Evolutionary conservation across 2,329 filamentous ascomycete species (phyloP), one percentile per base, ranked within the genome.

Genomic region (Gremmenia infestans): DNA sequence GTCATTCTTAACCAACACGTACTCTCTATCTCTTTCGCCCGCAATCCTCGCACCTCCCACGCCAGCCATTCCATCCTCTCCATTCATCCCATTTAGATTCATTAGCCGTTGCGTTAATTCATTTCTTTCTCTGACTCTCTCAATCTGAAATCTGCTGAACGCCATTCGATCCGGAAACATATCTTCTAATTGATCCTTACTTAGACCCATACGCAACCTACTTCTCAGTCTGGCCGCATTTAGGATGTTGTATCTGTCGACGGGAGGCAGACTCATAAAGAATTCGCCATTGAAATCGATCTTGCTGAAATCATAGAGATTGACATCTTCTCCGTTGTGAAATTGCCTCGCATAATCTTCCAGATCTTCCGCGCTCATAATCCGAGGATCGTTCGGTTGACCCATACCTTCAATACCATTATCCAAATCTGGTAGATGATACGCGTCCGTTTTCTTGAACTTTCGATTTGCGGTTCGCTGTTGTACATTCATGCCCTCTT

Each of bases 121-220:
- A 67, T 99, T 99, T 50, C 95, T 81, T 73, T 99, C 93, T 63
- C 81, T 84, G 11, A 97, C 95, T 56, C 94, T 80, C 69, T 97
- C 94, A 56, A 99, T 96, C 72, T 99, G 94, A 68, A 99, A 99
- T 59, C 81, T 87, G 1, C 92, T 97, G 68, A 99, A 99, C 0
- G 88, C 94, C 91, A 99, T 97, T 25, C 94, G 85, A 70, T 99
- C 88, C 0, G 94, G 93, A 70, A 99, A 99, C 94, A 99, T 99
- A 47, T 80, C 83, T 63, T 97, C 92, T 14, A 99, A 74, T 72
- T 99, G 94, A 62, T 99, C 93, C 72, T 97, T 97, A 55, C 90
- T 96, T 65, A 96, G 82, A 0, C 94, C 94, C 93, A 99, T 96
- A 69, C 94, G 84, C 67, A 99, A 77, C 52, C 94, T 81, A 71